Evolutionary conservation across 2,329 filamentous ascomycete genomes (phyloP).

Genomic region (Trichoderma citrinoviride): DNA sequence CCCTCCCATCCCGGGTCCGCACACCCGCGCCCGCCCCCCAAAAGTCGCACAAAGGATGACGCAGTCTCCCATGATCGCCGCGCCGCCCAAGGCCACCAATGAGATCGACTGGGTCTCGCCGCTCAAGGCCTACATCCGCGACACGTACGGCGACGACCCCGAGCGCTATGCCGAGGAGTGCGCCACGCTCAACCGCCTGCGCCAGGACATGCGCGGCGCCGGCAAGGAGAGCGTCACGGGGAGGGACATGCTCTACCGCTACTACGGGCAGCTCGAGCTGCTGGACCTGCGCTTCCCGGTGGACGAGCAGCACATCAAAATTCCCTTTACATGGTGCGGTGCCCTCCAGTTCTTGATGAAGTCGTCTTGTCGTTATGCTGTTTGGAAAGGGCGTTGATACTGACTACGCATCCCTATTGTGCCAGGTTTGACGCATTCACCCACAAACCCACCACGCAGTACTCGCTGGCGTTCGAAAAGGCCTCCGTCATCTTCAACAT

Average conservation of each 20-base stretch:
- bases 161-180: conserved; percentile 96
- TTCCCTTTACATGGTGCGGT: conserved; percentile 89
- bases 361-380: too few species aligned
- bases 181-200: conserved; percentile 84
- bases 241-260: conserved; percentile 89
- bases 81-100: conserved; percentile 89
- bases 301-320: conserved; percentile 98
- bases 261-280: conserved; percentile 95
- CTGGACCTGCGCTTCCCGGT: conserved; percentile 93
- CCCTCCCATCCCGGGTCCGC: too few species aligned
- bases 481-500: conserved; percentile 99
- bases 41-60: conserved; percentile 53
- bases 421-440: conserved; percentile 98
- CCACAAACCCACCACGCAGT: conserved; percentile 94
- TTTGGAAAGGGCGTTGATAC: background rate
- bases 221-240: conserved; percentile 95
- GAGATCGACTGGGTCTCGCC: conserved; percentile 97
- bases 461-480: conserved; percentile 95
- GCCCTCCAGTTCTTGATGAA: too few species aligned
- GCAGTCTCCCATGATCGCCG: conserved; percentile 92
- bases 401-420: conserved; percentile 4
- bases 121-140: conserved; percentile 87
- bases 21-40: too few species aligned
- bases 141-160: conserved; percentile 93
- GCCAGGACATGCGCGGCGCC: conserved; percentile 97